Base-by-base conservation (phyloP, 805 yeast genomes). In the Danielia oregonensis region DNA sequence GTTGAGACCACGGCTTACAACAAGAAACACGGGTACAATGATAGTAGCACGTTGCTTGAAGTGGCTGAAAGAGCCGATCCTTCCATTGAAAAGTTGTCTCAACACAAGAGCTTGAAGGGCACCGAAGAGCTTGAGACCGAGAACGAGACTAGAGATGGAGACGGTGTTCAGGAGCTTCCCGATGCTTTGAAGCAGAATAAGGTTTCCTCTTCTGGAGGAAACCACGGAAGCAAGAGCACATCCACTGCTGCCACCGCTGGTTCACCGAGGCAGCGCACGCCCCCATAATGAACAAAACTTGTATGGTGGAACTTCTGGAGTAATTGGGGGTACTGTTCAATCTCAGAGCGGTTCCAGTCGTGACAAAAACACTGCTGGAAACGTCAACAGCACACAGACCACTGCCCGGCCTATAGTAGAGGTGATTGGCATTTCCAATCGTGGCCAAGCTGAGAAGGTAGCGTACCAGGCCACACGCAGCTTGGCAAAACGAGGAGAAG, bases 391-490 rank as follows among this genome's bases (percentile, higher is more conserved):
- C 12, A 13, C 15, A 24, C 27, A 12, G n/a, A 26, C 36, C 11
- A 17, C 35, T 10, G 3, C 33, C 12, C 40, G 32, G 9, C 45
- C 45, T 7, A 36, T 52, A 15, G 63, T 62, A 15, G 68, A 62
- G 39, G 67, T 62, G 11, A 49, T 62, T 41, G 68, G 67, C 22
- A 57, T 56, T 30, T 42, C 53, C 2, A 62, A 60, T 42, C 49
- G 51, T 22, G 44, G 46, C 14, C 39, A 43, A 16, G 66, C 67
- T 4, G 54, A 58, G 13, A 51, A 43, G 27, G 44, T 60, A 24
- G 67, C 68, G 11, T 55, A 54, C 25, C 46, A 51, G 28, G 59
- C 67, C 11, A 49, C 65, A 8, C 49, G 50, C 26, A 58, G 54
- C 28, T 49, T 63, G 30, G 42, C 52, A 26, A 48, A 46, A 6